Evolutionary conservation across 805 yeast species (phyloP).

Genomic region (Candida vaughaniae): DNA sequence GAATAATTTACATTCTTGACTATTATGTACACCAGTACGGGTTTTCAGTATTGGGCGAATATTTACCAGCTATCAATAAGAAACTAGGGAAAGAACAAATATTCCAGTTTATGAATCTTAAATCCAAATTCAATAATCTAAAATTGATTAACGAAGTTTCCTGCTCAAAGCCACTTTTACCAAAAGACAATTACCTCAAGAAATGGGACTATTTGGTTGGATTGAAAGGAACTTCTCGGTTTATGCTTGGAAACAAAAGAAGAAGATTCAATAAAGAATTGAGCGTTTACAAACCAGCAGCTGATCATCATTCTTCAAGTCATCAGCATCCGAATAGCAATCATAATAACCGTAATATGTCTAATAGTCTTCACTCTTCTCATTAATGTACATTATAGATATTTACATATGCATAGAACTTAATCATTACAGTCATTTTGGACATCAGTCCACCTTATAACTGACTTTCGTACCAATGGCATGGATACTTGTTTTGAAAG

Average conservation of each 20-base stretch:
- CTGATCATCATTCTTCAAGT: too few species aligned
- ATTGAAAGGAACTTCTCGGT: conserved; percentile 44
- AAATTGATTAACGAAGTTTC: conserved; percentile 30
- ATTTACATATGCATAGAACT: conserved; percentile 1
- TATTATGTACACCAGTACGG: conserved; percentile 59
- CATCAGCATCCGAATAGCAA: too few species aligned
- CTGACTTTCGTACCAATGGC: conserved; percentile 72
- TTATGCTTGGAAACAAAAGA: conserved; percentile 51
- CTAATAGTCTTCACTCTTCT: too few species aligned
- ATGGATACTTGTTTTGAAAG: conserved; percentile 67
- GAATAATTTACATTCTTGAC: conserved; percentile 57
- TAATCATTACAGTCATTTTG: neutral
- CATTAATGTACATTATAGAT: conserved; percentile 1
- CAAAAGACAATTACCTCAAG: conserved; percentile 46
- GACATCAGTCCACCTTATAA: conserved; percentile 36
- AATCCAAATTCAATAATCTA: conserved; percentile 42
- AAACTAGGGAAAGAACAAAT: conserved; percentile 46
- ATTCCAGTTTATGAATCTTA: conserved; percentile 45
- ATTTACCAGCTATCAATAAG: conserved; percentile 35
- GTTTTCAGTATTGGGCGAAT: conserved; percentile 47
- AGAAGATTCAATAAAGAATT: conserved; percentile 44
- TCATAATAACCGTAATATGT: too few species aligned
- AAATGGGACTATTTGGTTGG: conserved; percentile 44
- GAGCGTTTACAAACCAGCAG: conserved; percentile 10
- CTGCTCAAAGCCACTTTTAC: conserved; percentile 18